A percentile compares a stretch with the other conserved stretches of the same genome.
These are phyloP conservation scores for Eucalyptus decipiens DNA, from an alignment of 345 rosid species.

Conservation along the genomic window DNA sequence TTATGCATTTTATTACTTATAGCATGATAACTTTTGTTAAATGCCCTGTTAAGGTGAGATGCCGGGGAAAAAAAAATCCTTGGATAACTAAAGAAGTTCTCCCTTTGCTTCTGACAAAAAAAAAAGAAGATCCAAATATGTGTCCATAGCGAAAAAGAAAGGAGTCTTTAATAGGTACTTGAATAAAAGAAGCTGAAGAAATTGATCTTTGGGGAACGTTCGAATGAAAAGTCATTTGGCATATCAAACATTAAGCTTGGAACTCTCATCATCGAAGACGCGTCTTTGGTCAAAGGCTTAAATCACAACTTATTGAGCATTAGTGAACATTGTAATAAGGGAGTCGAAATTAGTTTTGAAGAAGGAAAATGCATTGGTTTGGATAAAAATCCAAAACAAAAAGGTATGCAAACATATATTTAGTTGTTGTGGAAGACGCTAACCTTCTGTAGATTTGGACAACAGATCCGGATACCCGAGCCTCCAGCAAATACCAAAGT, in stretches of 20 bases:
- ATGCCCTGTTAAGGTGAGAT: not conserved
- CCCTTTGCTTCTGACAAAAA: not conserved
- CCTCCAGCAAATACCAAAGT: not conserved
- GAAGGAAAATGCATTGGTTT: not conserved
- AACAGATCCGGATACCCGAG: not conserved
- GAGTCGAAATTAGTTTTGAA: not conserved
- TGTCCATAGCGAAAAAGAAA: not conserved
- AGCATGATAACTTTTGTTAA: not conserved
- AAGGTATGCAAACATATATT: not conserved
- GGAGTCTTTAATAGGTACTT: not conserved
- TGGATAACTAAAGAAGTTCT: not conserved
- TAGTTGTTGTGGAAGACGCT: not conserved
- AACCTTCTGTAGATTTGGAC: not conserved
- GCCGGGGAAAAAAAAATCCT: not conserved
- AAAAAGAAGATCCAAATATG: not conserved
- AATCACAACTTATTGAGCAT: not conserved
- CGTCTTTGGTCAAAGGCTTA: not conserved
- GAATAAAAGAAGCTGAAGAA: not conserved
- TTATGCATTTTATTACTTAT: not conserved
- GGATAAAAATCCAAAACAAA: not conserved
- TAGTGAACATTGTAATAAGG: not conserved
- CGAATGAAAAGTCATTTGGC: not conserved
- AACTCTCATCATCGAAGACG: not conserved
- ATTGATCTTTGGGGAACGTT: not conserved
- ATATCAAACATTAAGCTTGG: not conserved